These are phyloP conservation scores for Dillenia turbinata DNA, from an alignment of 164 flowering plant genomes.

Conservation along the genomic window DNA sequence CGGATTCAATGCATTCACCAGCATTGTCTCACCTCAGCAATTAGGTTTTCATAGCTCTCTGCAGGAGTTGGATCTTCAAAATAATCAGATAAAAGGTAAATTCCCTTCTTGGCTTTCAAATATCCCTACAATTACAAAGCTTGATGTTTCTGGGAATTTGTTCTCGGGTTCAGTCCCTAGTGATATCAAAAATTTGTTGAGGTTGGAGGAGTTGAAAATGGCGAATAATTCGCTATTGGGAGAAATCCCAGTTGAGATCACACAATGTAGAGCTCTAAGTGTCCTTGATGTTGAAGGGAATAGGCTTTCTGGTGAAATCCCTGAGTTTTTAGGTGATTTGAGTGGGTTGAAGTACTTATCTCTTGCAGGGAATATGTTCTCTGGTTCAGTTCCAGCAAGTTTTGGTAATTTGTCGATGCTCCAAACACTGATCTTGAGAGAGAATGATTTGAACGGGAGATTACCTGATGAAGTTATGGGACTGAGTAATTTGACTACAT, in stretches of 20 bases:
- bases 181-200: conserved; percentile 17
- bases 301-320: conserved; percentile 31
- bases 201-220: conserved; percentile 22
- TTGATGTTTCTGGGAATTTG: conserved; percentile 31
- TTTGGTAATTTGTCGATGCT: conserved; percentile 24
- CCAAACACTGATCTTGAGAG: conserved; percentile 28
- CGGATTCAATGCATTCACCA: conserved; percentile 27
- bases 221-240: conserved; percentile 32
- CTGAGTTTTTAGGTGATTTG: conserved; percentile 30
- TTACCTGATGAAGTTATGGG: conserved; percentile 27
- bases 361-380: conserved; percentile 37
- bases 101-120: conserved; percentile 21
- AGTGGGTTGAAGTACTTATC: conserved; percentile 28
- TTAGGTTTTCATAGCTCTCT: conserved; percentile 11
- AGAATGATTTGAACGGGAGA: conserved; percentile 32
- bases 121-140: conserved; percentile 9
- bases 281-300: conserved; percentile 49
- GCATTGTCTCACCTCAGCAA: conserved; percentile 2
- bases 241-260: conserved; percentile 33
- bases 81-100: conserved; percentile 14
- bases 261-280: conserved; percentile 25
- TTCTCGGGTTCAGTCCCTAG: conserved; percentile 22
- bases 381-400: conserved; percentile 34
- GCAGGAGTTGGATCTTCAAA: conserved; percentile 24
- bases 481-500: conserved; percentile 37